These are phyloP conservation scores for Colletotrichum tropicicola DNA, from an alignment of 2,329 filamentous ascomycete species.

Conservation along the genomic window DNA sequence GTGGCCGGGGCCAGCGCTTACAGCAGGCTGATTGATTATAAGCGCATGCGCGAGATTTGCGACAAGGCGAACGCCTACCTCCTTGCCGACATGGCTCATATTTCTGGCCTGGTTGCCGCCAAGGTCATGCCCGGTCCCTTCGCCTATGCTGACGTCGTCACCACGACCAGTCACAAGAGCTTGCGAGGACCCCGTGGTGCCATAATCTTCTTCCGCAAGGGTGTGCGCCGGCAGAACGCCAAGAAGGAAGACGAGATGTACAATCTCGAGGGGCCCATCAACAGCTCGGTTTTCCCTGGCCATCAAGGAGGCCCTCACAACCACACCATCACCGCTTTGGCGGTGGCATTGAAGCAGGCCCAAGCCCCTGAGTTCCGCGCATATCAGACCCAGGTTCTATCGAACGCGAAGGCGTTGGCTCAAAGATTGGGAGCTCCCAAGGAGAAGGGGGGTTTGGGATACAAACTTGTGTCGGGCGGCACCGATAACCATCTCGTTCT, in stretches of 20 bases:
- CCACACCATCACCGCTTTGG: conserved; percentile 96
- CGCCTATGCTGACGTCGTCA: conserved; percentile 90
- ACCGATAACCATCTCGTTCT: conserved; percentile 98
- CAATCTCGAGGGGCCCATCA: conserved; percentile 92
- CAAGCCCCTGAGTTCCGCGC: conserved; percentile 88
- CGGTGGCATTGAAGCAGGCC: conserved; percentile 94
- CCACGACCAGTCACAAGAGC: conserved; percentile 98
- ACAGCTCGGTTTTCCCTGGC: conserved; percentile 95
- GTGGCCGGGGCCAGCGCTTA: conserved; percentile 96
- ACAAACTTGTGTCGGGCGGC: conserved; percentile 90
- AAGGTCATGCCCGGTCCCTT: conserved; percentile 93
- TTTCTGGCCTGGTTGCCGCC: conserved; percentile 92
- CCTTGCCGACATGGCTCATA: conserved; percentile 95
- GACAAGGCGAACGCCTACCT: conserved; percentile 94
- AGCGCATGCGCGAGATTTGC: conserved; percentile 87
- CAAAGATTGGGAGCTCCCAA: conserved; percentile 72
- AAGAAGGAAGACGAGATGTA: conserved; percentile 91
- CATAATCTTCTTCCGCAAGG: conserved; percentile 98
- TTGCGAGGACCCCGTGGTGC: conserved; percentile 93
- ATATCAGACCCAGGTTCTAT: conserved; percentile 90
- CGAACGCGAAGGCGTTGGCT: conserved; percentile 90
- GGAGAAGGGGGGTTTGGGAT: conserved; percentile 80
- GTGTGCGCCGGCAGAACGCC: conserved; percentile 81
- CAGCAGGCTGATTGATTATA: conserved; percentile 95
- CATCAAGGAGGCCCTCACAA: conserved; percentile 99